Percentiles rank a stretch among this genome's conserved stretches.
These are phyloP conservation scores for Aspergillus wentii DNA, from an alignment of 495 filamentous ascomycete genomes.

Conservation along the genomic window DNA sequence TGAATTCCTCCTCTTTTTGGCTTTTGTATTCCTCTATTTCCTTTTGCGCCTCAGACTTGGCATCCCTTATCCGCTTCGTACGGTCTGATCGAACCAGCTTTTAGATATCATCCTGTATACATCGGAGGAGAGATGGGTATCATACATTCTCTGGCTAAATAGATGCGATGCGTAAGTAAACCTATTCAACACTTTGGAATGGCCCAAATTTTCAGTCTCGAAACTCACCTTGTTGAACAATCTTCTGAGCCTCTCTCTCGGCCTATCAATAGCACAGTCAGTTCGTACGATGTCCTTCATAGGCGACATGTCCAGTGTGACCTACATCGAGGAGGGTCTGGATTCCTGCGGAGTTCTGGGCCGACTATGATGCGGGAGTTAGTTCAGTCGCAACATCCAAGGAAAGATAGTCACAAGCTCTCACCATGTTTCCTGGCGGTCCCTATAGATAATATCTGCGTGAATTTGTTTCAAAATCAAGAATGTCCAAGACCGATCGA, in stretches of 20 bases:
- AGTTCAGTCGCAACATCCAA: conserved; percentile 9
- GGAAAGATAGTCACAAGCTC: not conserved
- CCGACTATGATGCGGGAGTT: conserved; percentile 59
- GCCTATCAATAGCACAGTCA: conserved; percentile 51
- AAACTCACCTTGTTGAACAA: conserved; percentile 82
- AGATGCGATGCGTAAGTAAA: conserved; percentile 27
- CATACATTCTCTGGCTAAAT: conserved; percentile 70
- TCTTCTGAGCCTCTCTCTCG: conserved; percentile 98
- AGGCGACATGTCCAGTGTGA: conserved; percentile 4
- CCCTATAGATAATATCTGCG: conserved; percentile 7
- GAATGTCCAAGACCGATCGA: not conserved
- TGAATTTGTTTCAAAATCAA: conserved; percentile 6
- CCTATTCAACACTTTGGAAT: no score
- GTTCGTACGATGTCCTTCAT: not conserved
- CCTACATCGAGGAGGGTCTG: conserved; percentile 97
- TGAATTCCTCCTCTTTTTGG: conserved; percentile 89
- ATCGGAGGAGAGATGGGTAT: not conserved
- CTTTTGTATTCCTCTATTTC: conserved; percentile 94
- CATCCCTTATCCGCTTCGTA: conserved; percentile 94
- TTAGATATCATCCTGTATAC: not conserved
- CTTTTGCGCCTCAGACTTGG: conserved; percentile 91
- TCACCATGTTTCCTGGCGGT: conserved; percentile 34
- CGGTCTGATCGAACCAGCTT: conserved; percentile 84
- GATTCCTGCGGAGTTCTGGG: conserved; percentile 96
- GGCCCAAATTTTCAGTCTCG: no score